Conservation (phyloP, 495 filamentous ascomycete species). For the Penicillium manginii region DNA sequence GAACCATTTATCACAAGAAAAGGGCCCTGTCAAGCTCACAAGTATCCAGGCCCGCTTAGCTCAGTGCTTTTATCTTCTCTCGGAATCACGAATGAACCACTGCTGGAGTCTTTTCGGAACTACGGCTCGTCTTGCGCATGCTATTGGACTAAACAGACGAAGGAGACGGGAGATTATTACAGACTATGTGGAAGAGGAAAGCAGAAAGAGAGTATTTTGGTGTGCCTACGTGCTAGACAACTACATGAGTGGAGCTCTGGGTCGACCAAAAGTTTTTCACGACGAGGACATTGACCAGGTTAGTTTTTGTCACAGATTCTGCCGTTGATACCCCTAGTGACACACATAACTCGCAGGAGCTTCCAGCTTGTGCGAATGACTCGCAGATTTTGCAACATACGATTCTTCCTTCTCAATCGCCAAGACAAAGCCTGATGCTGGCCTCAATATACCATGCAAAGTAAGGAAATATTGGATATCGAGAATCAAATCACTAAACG, state of each 20-base stretch:
- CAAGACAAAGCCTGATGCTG: constrained; percentile 43
- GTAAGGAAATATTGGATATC: not conserved
- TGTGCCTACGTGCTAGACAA: constrained; percentile 52
- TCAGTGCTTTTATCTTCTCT: constrained; percentile 40
- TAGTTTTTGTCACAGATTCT: not conserved
- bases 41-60: constrained; percentile 40
- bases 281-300: constrained; percentile 51
- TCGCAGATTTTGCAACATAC: constrained; percentile 26
- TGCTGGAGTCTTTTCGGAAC: constrained; percentile 47
- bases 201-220: constrained; percentile 53
- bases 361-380: constrained; percentile 49
- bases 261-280: constrained; percentile 46
- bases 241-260: constrained; percentile 48
- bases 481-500: not conserved
- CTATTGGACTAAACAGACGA: constrained; percentile 35
- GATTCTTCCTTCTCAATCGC: constrained; percentile 25
- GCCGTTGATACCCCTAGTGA: not conserved
- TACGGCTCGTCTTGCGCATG: constrained; percentile 37
- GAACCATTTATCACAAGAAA: constrained; percentile 31
- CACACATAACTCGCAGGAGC: constrained; percentile 10
- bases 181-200: constrained; percentile 29
- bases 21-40: constrained; percentile 32
- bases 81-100: constrained; percentile 40
- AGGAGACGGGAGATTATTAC: constrained; percentile 20
- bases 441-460: constrained; percentile 45